phyloP scores from a whole-genome alignment of 208 protist species.

The Crithidia sp. region DNA sequence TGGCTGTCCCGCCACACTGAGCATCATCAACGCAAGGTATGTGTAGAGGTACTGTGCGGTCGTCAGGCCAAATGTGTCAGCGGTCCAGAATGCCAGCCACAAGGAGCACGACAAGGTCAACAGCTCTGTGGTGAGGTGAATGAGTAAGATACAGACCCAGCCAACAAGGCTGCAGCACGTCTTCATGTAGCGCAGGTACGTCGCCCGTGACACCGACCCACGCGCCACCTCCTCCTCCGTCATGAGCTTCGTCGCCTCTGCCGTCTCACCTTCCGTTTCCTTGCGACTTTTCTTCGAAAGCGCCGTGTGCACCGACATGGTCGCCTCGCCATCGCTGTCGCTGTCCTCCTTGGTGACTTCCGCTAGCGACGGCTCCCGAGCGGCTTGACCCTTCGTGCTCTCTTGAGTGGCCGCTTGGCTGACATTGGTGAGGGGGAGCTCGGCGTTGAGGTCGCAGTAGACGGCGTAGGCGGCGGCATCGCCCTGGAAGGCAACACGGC shows the following conservation, averaged over 20 bases:
- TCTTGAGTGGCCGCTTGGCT: background rate
- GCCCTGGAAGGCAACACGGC: slow-evolving; percentile 45
- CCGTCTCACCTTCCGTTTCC: no score
- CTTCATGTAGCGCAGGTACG: slow-evolving; percentile 55
- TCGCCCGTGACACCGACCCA: slow-evolving; percentile 40
- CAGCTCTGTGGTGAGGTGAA: slow-evolving; percentile 23
- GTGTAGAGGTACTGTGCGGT: slow-evolving; percentile 14
- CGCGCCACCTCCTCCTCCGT: slow-evolving; percentile 28
- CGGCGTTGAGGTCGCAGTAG: slow-evolving; percentile 18
- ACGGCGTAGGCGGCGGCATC: slow-evolving; percentile 35
- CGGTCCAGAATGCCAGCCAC: slow-evolving; percentile 72
- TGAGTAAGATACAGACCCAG: slow-evolving; percentile 37
- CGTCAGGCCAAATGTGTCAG: slow-evolving; percentile 21
- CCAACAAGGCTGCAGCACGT: slow-evolving; percentile 10
- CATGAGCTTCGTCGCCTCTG: background rate
- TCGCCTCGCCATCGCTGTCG: background rate
- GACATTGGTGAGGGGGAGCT: background rate
- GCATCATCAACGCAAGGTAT: slow-evolving; percentile 7
- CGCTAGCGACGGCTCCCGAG: background rate
- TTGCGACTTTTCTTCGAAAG: no score
- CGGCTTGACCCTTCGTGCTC: no score
- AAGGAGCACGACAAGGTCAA: slow-evolving; percentile 21
- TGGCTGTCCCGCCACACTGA: slow-evolving; percentile 3
- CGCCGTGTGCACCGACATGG: background rate
- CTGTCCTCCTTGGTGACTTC: background rate